phyloP scores from a whole-genome alignment of 345 rosid genomes.

The Dipteronia sinensis region DNA sequence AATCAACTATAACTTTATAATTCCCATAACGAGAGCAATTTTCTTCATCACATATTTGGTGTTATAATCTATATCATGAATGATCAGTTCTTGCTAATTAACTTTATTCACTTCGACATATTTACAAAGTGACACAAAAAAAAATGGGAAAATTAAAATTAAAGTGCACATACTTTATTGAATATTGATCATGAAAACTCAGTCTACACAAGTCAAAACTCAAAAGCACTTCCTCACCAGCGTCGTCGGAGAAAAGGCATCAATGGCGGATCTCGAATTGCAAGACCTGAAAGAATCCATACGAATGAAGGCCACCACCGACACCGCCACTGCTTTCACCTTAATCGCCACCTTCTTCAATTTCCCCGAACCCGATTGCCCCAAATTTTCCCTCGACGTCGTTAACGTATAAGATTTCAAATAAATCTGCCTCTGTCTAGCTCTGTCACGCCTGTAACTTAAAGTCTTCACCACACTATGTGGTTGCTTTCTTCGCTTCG shows the following conservation, averaged over 20 bases:
- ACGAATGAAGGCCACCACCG: slow-evolving; percentile 32
- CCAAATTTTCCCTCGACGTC: slow-evolving; percentile 23
- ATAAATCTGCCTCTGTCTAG: slow-evolving; percentile 50
- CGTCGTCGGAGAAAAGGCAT: slow-evolving; percentile 17
- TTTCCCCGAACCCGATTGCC: slow-evolving; percentile 23
- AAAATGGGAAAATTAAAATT: background rate
- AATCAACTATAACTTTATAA: background rate
- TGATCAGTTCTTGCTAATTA: background rate
- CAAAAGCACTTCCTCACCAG: slow-evolving; percentile 8
- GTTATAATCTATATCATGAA: background rate
- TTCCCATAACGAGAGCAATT: background rate
- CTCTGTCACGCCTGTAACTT: slow-evolving; percentile 39
- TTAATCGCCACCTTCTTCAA: slow-evolving; percentile 40
- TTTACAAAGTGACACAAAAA: background rate
- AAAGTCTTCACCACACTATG: slow-evolving; percentile 22
- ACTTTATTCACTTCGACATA: background rate
- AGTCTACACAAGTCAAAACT: slow-evolving; percentile 5
- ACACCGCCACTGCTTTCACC: slow-evolving; percentile 32
- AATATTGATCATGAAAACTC: background rate
- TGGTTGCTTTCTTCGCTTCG: slow-evolving; percentile 25
- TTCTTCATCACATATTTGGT: background rate
- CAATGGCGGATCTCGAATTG: slow-evolving; percentile 31
- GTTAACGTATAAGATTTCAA: slow-evolving; percentile 48
- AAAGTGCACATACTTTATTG: background rate
- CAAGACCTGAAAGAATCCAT: slow-evolving; percentile 29